Evolutionary conservation across 2,329 filamentous ascomycete species (phyloP).

Genomic region (Cladosporium cucumerinum): DNA sequence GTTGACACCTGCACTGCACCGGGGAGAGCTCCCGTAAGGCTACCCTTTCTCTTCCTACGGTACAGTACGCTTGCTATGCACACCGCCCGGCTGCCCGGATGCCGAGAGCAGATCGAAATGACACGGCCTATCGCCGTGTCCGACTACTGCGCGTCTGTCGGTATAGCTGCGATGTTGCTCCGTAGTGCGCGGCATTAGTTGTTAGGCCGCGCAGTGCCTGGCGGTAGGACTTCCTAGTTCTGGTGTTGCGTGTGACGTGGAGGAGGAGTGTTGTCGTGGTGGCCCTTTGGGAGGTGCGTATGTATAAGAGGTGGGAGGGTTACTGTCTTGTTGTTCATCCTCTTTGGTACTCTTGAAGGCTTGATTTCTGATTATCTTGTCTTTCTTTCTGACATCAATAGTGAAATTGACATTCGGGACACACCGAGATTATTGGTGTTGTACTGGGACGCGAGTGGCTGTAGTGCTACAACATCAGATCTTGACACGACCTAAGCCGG

Average conservation of each 20-base stretch:
- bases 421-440: not conserved
- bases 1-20: not conserved
- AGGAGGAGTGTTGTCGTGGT: not conserved
- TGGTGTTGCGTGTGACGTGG: not conserved
- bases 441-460: not conserved
- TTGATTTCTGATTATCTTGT: not conserved
- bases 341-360: not conserved
- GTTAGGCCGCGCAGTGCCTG: slow-evolving; percentile 2
- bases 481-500: not conserved
- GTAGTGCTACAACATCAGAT: not conserved
- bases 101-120: not conserved
- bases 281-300: not conserved
- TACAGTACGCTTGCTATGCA: not conserved
- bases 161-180: not conserved
- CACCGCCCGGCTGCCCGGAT: not conserved
- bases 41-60: not conserved
- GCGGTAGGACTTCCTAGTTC: not conserved
- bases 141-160: not conserved
- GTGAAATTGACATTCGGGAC: not conserved
- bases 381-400: too few species aligned
- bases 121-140: not conserved
- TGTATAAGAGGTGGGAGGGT: not conserved
- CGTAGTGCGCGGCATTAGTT: slow-evolving; percentile 3
- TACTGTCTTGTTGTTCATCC: not conserved
- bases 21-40: not conserved